These are phyloP conservation scores for Aquilaria yunnanensis DNA, from an alignment of 345 rosid genomes.

Conservation along the genomic window DNA sequence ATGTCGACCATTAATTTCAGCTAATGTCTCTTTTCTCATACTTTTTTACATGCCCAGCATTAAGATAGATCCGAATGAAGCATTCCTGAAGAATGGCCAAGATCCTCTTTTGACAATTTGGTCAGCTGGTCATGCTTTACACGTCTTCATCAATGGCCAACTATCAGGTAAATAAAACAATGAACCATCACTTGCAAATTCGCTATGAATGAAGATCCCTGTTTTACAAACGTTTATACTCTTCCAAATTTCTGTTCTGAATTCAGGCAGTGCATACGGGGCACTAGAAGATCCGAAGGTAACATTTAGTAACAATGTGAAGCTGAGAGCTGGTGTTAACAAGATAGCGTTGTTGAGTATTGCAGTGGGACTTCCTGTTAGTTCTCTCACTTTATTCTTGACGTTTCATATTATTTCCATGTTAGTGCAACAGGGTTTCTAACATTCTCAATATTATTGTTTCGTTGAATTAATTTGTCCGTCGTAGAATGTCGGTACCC, in stretches of 20 bases:
- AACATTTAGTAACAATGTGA: conserved; percentile 55
- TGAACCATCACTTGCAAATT: background rate
- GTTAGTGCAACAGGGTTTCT: too few relatives aligned
- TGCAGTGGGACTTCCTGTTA: conserved; percentile 74
- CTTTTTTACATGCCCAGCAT: conserved; percentile 35
- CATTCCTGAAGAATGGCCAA: conserved; percentile 60
- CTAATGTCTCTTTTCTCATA: background rate
- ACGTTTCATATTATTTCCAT: too few relatives aligned
- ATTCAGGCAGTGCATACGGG: conserved; percentile 70
- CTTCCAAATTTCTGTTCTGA: background rate
- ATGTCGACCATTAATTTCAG: background rate
- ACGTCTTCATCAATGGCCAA: conserved; percentile 72
- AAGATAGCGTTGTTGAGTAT: conserved; percentile 62
- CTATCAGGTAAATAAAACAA: conserved; percentile 40
- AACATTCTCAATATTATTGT: background rate
- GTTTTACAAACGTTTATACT: background rate
- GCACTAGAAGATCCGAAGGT: conserved; percentile 34
- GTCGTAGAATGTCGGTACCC: conserved; percentile 63
- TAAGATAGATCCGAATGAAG: conserved; percentile 45
- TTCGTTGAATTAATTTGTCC: conserved; percentile 2
- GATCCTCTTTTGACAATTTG: conserved; percentile 47
- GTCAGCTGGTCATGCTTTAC: conserved; percentile 85
- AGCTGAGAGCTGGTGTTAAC: conserved; percentile 62
- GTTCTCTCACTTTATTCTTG: background rate
- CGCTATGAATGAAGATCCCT: too few relatives aligned